Conservation (phyloP, 1,139 yeast species). For the Pichia sp. region DNA sequence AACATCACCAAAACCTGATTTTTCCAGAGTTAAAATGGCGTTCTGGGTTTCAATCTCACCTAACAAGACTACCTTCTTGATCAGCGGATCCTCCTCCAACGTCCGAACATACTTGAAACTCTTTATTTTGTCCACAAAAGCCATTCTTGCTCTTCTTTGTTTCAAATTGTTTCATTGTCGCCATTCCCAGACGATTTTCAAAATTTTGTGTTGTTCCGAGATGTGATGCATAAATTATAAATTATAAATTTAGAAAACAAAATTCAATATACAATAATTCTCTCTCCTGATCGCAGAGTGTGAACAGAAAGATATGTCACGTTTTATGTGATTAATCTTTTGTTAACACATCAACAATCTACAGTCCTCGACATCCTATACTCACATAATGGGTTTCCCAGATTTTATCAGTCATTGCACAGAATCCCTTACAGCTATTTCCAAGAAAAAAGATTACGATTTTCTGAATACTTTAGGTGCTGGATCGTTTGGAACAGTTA, state of each 20-base stretch:
- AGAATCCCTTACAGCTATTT: neutral
- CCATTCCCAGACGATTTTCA: neutral
- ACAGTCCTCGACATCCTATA: neutral
- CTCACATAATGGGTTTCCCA: neutral
- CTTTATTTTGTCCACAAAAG: neutral
- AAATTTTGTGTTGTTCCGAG: neutral
- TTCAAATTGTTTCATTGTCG: neutral
- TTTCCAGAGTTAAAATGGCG: constrained; percentile 74
- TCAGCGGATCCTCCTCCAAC: constrained; percentile 53
- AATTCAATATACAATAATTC: neutral
- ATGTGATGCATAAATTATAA: neutral
- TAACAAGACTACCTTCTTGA: constrained; percentile 56
- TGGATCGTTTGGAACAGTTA: constrained; percentile 52
- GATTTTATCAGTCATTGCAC: neutral
- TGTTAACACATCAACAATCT: neutral
- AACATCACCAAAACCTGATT: constrained; percentile 59
- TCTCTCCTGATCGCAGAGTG: neutral
- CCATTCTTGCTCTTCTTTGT: neutral
- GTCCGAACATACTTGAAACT: constrained; percentile 22
- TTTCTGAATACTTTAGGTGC: constrained; percentile 53
- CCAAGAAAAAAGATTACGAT: constrained; percentile 40
- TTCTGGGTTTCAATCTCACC: constrained; percentile 54
- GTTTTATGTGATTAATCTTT: neutral
- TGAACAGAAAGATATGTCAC: too few relatives aligned
- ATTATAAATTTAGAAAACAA: neutral